Evolutionary conservation across 192 early-diverging fungal genomes (phyloP), one percentile per base, ranked within the genome.

Genomic region (Backusella luteola): DNA sequence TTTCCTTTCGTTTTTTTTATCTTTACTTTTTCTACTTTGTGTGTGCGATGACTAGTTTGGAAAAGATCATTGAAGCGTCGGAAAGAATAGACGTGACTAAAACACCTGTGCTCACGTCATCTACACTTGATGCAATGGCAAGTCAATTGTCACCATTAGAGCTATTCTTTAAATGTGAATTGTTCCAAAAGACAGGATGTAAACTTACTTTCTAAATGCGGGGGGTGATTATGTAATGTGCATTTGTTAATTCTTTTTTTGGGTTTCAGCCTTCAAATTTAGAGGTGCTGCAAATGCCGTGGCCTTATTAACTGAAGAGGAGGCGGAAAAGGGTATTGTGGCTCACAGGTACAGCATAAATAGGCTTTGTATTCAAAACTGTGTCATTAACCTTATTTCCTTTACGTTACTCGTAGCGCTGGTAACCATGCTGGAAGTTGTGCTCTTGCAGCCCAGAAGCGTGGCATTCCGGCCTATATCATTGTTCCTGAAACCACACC

Each of bases 391-490:
- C 19, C 6, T 49, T 49, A 4, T n/a, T 49, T 49, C 11, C 38
- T 44, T 14, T 19, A 49, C 1, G 21, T 19, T n/a, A 49, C 19
- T 6, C 17, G 46, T n/a, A 49, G 46, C 17, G 56, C 81, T 14
- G 86, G 86, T 17, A 88, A 88, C n/a, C 87, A 88, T 79, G 87
- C 86, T 35, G 87, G 87, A 66, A 87, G 85, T 3, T 46, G 90
- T 12, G 88, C 88, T 6, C 74, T 90, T 19, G 88, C 89, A n/a
- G 89, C 89, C 3, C 53, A 79, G 17, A 21, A 74, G 34, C 76
- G 67, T 36, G 82, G 82, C 0, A 79, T 90, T 6, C 78, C 78
- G 23, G 81, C 81, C 21, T 83, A 78, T 70, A 79, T 90, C 29
- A 84, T 90, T 4, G 85, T 89, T 81, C 88, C 87, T 6, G 67